Evolutionary conservation across 2,329 filamentous ascomycete genomes (phyloP).

Genomic region (Hypomyces perniciosus): DNA sequence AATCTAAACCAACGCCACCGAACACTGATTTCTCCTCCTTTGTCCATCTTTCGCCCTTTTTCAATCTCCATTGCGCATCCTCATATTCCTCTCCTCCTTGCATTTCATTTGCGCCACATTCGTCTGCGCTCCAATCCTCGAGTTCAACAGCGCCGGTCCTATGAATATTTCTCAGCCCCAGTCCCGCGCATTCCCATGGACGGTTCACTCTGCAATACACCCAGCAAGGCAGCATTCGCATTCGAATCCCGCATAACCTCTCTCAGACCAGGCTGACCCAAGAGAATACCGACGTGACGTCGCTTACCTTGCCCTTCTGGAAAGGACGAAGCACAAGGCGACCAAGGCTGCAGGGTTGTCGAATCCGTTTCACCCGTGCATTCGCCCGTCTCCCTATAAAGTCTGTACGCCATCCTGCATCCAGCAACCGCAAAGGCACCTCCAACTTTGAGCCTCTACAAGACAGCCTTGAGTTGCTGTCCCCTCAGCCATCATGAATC

Average conservation of each 20-base stretch:
- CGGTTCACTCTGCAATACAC: slow-evolving; percentile 7
- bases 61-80: background rate
- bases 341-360: background rate
- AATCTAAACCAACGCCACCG: slow-evolving; percentile 6
- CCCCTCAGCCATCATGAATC: slow-evolving; percentile 46
- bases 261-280: slow-evolving; percentile 2
- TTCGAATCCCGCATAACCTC: slow-evolving; percentile 2
- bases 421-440: background rate
- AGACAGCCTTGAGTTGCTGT: background rate
- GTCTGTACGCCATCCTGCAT: background rate
- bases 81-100: background rate
- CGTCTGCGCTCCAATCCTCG: background rate
- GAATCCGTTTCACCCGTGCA: background rate
- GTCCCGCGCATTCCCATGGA: slow-evolving; percentile 10
- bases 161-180: background rate
- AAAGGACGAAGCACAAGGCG: background rate
- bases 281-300: slow-evolving; percentile 12
- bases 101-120: background rate
- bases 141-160: background rate
- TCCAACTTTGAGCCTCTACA: background rate
- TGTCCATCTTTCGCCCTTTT: background rate
- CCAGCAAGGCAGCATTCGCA: background rate
- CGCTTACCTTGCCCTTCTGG: background rate
- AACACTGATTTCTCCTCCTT: slow-evolving; percentile 5
- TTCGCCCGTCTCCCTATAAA: background rate